phyloP scores from a whole-genome alignment of 2,329 filamentous ascomycete species.

The Colletotrichum limetticola region DNA sequence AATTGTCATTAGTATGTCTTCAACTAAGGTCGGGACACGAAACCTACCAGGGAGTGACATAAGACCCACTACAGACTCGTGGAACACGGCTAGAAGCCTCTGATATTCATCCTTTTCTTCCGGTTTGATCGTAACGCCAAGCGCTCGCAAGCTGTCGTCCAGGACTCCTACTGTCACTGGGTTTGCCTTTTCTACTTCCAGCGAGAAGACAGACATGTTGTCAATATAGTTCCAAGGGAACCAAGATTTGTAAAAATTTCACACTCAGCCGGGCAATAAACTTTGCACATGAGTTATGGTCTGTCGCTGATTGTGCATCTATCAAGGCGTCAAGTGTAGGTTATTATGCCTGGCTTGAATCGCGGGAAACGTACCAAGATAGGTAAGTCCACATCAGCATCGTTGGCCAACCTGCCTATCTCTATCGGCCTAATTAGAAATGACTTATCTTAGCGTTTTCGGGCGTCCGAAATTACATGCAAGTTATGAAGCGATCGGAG shows the following conservation, averaged over 20 bases:
- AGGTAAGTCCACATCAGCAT: background rate
- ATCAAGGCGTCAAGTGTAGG: background rate
- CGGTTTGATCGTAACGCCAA: conserved; percentile 3
- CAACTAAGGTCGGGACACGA: too few relatives aligned
- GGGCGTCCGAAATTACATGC: background rate
- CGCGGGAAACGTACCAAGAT: background rate
- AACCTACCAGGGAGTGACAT: conserved; percentile 17
- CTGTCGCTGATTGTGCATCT: background rate
- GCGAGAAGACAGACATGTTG: conserved; percentile 23
- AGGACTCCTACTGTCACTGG: conserved; percentile 3
- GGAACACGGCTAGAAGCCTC: conserved; percentile 19
- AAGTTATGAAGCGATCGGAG: background rate
- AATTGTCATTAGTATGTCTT: background rate
- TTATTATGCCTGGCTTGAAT: background rate
- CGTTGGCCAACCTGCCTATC: background rate
- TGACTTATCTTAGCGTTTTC: background rate
- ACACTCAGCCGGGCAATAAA: background rate
- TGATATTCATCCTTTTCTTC: conserved; percentile 18
- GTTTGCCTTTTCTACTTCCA: conserved; percentile 15
- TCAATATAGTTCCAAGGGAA: background rate
- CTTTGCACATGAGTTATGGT: background rate
- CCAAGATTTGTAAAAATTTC: fast-evolving
- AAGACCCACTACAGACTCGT: conserved; percentile 4
- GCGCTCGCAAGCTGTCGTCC: background rate
- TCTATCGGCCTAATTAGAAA: background rate